A percentile compares a stretch with the other conserved stretches of the same genome.
Conservation (phyloP, 768 basidiomycete species). For the Russula vinacea region DNA sequence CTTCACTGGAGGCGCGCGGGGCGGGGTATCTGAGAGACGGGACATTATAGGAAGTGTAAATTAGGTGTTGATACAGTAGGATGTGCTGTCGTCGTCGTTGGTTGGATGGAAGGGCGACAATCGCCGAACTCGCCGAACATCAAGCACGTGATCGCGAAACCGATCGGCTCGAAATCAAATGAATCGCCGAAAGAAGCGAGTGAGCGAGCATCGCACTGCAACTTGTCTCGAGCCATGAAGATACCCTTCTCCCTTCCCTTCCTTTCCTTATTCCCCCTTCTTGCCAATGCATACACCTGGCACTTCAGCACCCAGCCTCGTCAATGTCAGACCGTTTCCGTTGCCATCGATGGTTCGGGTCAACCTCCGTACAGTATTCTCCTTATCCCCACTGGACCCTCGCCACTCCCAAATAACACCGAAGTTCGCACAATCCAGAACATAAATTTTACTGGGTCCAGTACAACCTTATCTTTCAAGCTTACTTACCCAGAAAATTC, state of each 20-base stretch:
- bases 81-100: not conserved
- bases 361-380: conserved; percentile 65
- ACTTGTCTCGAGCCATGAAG: conserved; percentile 3
- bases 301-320: conserved; percentile 46
- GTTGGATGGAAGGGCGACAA: not conserved
- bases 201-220: not conserved
- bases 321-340: conserved; percentile 64
- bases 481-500: conserved; percentile 64
- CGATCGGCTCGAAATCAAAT: not conserved
- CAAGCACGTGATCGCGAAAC: conserved; percentile 7
- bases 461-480: conserved; percentile 48
- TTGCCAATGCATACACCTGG: conserved; percentile 44
- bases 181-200: not conserved
- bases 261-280: conserved; percentile 30
- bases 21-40: conserved; percentile 50
- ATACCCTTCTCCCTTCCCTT: conserved; percentile 17
- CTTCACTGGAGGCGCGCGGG: conserved; percentile 67
- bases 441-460: conserved; percentile 47
- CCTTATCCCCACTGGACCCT: conserved; percentile 63
- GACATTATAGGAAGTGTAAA: conserved; percentile 30
- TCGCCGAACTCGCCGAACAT: not conserved
- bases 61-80: conserved; percentile 2
- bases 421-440: conserved; percentile 64
- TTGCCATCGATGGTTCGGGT: conserved; percentile 59
- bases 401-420: conserved; percentile 55